Evolutionary conservation across 768 basidiomycete species (phyloP).

Genomic region (Cystobasidium ongulense): DNA sequence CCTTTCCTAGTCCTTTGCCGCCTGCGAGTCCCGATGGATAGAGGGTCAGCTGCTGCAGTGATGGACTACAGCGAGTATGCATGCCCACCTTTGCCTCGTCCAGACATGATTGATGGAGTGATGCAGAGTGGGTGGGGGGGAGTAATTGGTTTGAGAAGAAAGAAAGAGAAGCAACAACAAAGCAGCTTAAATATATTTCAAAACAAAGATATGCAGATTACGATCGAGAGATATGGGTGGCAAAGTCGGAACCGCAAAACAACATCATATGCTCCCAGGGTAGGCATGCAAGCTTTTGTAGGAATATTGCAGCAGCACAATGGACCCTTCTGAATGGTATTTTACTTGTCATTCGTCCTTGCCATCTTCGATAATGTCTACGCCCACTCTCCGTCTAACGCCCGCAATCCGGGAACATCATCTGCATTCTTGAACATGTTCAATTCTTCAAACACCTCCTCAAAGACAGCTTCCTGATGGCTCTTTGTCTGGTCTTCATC

Average conservation of each 20-base stretch:
- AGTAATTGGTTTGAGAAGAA: background rate
- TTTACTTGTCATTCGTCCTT: background rate
- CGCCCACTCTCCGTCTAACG: slow-evolving; percentile 55
- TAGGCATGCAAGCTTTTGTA: background rate
- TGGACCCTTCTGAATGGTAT: no score
- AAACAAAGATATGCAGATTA: background rate
- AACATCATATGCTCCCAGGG: background rate
- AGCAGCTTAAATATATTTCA: background rate
- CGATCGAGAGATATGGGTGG: background rate
- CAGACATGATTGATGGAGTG: slow-evolving; percentile 62
- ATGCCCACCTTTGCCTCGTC: slow-evolving; percentile 65
- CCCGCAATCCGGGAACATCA: slow-evolving; percentile 45
- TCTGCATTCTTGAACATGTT: slow-evolving; percentile 52
- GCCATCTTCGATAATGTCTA: slow-evolving; percentile 36
- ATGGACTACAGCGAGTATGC: background rate
- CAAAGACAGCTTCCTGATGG: slow-evolving; percentile 16
- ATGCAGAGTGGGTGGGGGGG: background rate
- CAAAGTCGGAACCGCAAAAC: background rate
- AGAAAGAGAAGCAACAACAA: background rate
- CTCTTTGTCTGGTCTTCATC: slow-evolving; percentile 32
- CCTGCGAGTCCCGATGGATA: slow-evolving; percentile 37
- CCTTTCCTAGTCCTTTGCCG: slow-evolving; percentile 52
- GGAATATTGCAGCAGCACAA: background rate
- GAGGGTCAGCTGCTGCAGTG: background rate
- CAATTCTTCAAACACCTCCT: slow-evolving; percentile 46